Conservation (phyloP, 2,329 filamentous ascomycete genomes). For the Botrytis sinoallii region DNA sequence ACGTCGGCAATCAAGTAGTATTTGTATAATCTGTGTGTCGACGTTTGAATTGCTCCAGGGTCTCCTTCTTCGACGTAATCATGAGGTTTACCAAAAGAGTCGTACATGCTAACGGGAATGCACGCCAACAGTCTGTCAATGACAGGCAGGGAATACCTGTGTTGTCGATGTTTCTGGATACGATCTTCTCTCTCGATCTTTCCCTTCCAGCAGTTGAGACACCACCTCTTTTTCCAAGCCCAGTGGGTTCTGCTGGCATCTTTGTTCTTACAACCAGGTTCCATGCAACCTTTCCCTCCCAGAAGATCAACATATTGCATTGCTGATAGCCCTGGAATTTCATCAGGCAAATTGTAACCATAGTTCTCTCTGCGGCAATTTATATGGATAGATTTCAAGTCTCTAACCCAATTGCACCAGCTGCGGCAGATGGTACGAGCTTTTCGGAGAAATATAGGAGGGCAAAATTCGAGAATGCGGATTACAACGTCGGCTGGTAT, state of each 20-base stretch:
- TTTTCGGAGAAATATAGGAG: conserved; percentile 35
- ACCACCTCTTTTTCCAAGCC: conserved; percentile 38
- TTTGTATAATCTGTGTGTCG: conserved; percentile 32
- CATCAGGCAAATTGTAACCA: conserved; percentile 33
- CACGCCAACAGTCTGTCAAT: conserved; percentile 34
- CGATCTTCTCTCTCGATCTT: conserved; percentile 36
- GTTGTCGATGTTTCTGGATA: conserved; percentile 31
- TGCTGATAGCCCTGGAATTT: conserved; percentile 27
- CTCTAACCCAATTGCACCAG: conserved; percentile 28
- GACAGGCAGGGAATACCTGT: conserved; percentile 24
- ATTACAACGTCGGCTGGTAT: conserved; percentile 32
- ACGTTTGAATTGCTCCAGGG: background rate
- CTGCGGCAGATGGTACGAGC: conserved; percentile 29
- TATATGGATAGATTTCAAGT: conserved; percentile 31
- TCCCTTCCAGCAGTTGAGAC: conserved; percentile 31
- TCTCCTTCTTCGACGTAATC: conserved; percentile 30
- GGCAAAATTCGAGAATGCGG: conserved; percentile 35
- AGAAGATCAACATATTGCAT: conserved; percentile 35
- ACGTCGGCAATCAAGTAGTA: conserved; percentile 33
- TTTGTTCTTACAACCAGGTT: conserved; percentile 29
- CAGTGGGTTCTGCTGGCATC: conserved; percentile 34
- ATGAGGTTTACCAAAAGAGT: conserved; percentile 36
- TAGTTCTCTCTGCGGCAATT: conserved; percentile 36
- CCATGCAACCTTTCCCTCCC: conserved; percentile 35
- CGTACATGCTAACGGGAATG: conserved; percentile 36